phyloP scores from a whole-genome alignment of 148 eudicot species.

The Rhododendron ovatum region DNA sequence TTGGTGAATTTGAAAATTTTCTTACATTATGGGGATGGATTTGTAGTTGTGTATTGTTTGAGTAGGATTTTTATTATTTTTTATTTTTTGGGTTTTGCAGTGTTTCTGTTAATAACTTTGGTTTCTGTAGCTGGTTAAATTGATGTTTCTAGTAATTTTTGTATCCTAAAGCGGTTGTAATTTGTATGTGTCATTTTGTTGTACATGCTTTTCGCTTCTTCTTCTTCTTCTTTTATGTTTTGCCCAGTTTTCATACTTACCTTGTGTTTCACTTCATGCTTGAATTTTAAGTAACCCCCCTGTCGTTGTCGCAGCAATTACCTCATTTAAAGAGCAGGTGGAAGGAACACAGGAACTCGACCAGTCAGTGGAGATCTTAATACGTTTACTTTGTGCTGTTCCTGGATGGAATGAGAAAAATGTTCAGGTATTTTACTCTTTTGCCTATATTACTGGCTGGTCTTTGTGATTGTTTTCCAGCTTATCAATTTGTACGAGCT shows the following conservation, averaged over 20 bases:
- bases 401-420: constrained; percentile 99
- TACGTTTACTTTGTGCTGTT: constrained; percentile 84
- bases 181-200: not conserved
- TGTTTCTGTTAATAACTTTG: not conserved
- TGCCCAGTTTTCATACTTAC: not conserved
- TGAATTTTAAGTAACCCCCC: not conserved
- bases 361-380: constrained; percentile 81
- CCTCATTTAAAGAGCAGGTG: constrained; percentile 85
- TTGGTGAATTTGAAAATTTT: not conserved
- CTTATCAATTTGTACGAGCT: not conserved
- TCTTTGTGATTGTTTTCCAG: not conserved
- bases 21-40: not conserved
- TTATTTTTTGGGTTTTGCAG: not conserved
- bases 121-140: constrained; percentile 1
- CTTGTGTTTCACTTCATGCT: not conserved
- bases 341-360: constrained; percentile 65
- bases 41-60: not conserved
- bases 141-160: not conserved
- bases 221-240: not conserved
- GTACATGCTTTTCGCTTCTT: not conserved
- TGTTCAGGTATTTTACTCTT: constrained; percentile 58
- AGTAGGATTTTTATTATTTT: not conserved
- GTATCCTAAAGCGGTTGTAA: not conserved
- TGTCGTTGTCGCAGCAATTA: constrained; percentile 55
- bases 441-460: not conserved